A percentile compares a stretch with the other conserved stretches of the same genome.
phyloP scores from a whole-genome alignment of 805 yeast species.

The Millerago galiae region DNA sequence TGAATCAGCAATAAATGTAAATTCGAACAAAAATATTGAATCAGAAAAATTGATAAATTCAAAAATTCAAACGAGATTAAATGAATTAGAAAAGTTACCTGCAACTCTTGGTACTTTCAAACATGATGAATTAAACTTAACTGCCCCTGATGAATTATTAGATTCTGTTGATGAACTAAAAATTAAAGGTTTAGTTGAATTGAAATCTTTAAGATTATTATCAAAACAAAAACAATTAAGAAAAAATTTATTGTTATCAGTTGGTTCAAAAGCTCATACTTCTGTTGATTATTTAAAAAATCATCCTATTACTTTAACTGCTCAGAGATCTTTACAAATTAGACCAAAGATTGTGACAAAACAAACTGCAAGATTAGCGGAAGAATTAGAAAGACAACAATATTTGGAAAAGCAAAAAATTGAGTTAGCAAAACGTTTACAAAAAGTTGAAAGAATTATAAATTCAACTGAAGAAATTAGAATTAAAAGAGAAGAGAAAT shows the following conservation, averaged over 20 bases:
- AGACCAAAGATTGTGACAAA: constrained; percentile 65
- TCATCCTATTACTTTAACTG: constrained; percentile 53
- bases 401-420: constrained; percentile 48
- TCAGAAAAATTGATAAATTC: constrained; percentile 48
- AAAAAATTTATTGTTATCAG: constrained; percentile 47
- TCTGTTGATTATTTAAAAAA: constrained; percentile 43
- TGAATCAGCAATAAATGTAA: constrained; percentile 15
- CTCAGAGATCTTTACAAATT: constrained; percentile 61
- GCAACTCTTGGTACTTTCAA: constrained; percentile 60
- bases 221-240: constrained; percentile 67
- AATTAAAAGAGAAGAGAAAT: constrained; percentile 21
- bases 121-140: constrained; percentile 35
- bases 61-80: constrained; percentile 51
- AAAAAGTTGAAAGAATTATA: constrained; percentile 36
- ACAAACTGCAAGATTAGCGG: constrained; percentile 70
- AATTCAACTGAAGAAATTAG: constrained; percentile 26
- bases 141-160: constrained; percentile 38
- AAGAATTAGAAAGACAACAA: constrained; percentile 69
- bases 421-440: constrained; percentile 45
- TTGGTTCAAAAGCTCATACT: constrained; percentile 52
- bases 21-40: constrained; percentile 29
- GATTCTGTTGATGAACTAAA: constrained; percentile 50
- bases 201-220: constrained; percentile 59
- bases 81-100: constrained; percentile 60
- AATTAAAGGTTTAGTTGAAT: constrained; percentile 60